Percentiles rank a stretch among this genome's conserved stretches.
Conservation (phyloP, 176 grass and related monocot genomes). For the Cenchrus fungigraminus region DNA sequence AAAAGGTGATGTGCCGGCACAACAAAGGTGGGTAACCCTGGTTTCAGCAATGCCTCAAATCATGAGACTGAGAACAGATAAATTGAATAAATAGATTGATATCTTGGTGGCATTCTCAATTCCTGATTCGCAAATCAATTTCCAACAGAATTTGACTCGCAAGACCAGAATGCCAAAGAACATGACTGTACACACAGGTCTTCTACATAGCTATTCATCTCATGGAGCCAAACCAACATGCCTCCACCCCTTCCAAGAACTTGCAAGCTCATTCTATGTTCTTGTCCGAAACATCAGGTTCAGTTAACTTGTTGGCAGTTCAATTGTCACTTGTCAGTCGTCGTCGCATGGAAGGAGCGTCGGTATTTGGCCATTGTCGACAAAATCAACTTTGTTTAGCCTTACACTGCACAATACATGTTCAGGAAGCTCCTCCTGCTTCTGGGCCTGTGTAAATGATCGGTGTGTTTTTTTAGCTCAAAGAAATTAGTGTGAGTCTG, state of each 20-base stretch:
- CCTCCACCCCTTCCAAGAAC: constrained; percentile 9
- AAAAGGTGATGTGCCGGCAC: not conserved
- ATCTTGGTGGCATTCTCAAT: not conserved
- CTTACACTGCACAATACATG: constrained; percentile 86
- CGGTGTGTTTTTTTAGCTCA: constrained; percentile 36
- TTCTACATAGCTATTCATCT: constrained; percentile 34
- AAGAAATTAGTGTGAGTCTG: constrained; percentile 9
- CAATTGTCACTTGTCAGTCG: constrained; percentile 43
- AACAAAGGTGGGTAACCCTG: not conserved
- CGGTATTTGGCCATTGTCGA: constrained; percentile 81
- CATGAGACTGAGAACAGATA: constrained; percentile 12
- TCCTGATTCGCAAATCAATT: constrained; percentile 15
- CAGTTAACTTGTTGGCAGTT: constrained; percentile 15
- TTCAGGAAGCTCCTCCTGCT: constrained; percentile 97
- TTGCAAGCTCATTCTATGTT: constrained; percentile 11
- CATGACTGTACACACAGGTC: constrained; percentile 42
- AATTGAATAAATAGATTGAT: constrained; percentile 47
- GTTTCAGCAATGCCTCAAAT: not conserved
- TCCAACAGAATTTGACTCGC: not conserved
- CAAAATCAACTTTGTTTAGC: constrained; percentile 82
- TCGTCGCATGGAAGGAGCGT: constrained; percentile 71
- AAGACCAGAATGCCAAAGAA: constrained; percentile 27
- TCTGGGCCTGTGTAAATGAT: constrained; percentile 80
- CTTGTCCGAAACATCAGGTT: constrained; percentile 34
- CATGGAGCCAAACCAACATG: constrained; percentile 2